Conservation (phyloP, 2,329 filamentous ascomycete species). For the Aspergillus ustus region DNA sequence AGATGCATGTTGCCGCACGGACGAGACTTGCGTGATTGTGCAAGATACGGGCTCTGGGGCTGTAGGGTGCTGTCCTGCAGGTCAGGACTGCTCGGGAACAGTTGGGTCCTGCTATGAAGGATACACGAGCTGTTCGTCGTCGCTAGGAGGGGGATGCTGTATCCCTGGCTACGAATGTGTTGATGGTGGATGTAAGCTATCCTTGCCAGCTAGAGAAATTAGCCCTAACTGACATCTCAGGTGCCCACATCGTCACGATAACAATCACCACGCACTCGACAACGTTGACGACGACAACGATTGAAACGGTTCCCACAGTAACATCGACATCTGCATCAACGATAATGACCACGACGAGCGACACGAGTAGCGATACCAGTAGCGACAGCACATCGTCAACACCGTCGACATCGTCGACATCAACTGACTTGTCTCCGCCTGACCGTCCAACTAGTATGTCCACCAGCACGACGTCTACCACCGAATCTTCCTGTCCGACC, state of each 20-base stretch:
- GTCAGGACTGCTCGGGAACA: conserved; percentile 55
- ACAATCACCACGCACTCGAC: conserved; percentile 42
- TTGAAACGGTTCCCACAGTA: conserved; percentile 36
- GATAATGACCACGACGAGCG: background rate
- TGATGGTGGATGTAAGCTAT: conserved; percentile 57
- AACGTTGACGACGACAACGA: conserved; percentile 36
- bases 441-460: conserved; percentile 44
- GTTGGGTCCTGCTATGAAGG: conserved; percentile 58
- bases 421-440: conserved; percentile 36
- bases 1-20: conserved; percentile 61
- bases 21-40: conserved; percentile 59
- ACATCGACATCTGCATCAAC: background rate
- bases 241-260: conserved; percentile 40
- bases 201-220: too few species aligned
- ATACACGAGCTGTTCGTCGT: conserved; percentile 60
- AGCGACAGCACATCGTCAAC: conserved; percentile 33
- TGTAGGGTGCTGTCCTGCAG: conserved; percentile 64
- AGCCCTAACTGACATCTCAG: conserved; percentile 23
- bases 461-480: conserved; percentile 44
- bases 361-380: conserved; percentile 29
- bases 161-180: conserved; percentile 64
- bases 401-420: conserved; percentile 30
- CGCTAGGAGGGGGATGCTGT: conserved; percentile 64
- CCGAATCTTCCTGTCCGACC: conserved; percentile 69
- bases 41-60: conserved; percentile 58